Base-by-base conservation (phyloP, 441 rosid species). In the Erysimum cheiri region DNA sequence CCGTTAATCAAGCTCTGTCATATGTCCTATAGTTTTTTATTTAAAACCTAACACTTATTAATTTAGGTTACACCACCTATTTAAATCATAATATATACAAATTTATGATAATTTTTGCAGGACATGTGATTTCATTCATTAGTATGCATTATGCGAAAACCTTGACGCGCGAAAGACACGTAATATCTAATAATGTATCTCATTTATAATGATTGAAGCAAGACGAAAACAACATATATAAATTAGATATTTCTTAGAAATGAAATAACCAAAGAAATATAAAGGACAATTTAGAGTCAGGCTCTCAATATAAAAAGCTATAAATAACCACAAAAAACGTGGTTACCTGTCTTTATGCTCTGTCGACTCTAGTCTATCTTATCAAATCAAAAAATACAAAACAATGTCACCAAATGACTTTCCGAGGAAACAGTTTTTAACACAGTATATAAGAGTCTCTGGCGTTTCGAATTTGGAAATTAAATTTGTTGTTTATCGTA, bases 91-190 rank as follows among this genome's bases (percentile, higher is more conserved):
- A n/a, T 28, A 36, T 29, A 39, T 3, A 12, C 2, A 40, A 19
- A 49, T 35, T 41, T 41, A 39, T 12, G 72, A 49, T 39, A 47
- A 43, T 26, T 35, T 74, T 67, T 52, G 11, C 12, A 37, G 19
- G 68, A 37, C 73, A 67, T 67, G 78, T 74, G 73, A 29, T 60
- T 49, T 74, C 69, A 67, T 74, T 74, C 47, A 62, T 74, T 55
- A 62, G 49, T 28, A 74, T 74, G 58, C 65, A 74, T 74, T 55
- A 69, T 74, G 54, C 40, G 15, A 54, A 60, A 59, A 74, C 60
- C 55, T 74, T 33, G 70, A 74, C 74, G 59, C 64, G 54, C 74
- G 32, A 47, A 74, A 62, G 64, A 74, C 78, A 74, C 65, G 78
- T 68, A 46, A 54, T 46, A 53, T 36, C 64, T 53, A 67, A 74